Conservation (phyloP, 176 grass and related monocot genomes). For the Rhynchospora pubera region DNA sequence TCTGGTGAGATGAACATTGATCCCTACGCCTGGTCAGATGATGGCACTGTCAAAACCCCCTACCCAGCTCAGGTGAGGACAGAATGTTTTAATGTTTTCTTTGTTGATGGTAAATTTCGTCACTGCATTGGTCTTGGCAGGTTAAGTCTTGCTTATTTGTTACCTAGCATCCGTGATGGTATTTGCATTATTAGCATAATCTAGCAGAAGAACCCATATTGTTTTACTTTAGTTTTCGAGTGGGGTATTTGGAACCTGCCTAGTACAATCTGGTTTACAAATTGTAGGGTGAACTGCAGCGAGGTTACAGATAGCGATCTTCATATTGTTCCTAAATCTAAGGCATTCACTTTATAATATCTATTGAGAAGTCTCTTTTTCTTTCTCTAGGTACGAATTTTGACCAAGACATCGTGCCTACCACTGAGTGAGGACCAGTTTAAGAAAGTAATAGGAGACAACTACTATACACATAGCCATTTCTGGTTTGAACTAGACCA, state of each 20-base stretch:
- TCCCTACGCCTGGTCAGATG: constrained; percentile 77
- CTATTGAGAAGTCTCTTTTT: neutral
- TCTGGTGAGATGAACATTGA: constrained; percentile 70
- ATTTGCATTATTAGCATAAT: neutral
- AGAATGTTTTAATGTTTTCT: constrained; percentile 1
- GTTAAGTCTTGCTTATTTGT: constrained; percentile 5
- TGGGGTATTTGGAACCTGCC: neutral
- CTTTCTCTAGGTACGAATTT: constrained; percentile 51
- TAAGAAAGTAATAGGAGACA: constrained; percentile 61
- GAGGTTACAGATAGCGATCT: neutral
- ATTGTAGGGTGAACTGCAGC: neutral
- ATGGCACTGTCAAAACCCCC: constrained; percentile 50
- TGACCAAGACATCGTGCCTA: constrained; percentile 41
- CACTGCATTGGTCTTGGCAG: neutral
- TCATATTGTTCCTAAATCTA: constrained; percentile 11
- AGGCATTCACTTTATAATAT: neutral
- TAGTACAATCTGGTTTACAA: neutral
- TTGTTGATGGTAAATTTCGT: neutral
- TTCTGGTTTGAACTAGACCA: constrained; percentile 94
- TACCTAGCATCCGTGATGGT: neutral
- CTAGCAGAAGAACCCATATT: neutral
- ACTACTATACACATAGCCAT: constrained; percentile 50
- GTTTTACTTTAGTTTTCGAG: constrained; percentile 4
- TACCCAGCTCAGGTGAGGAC: constrained; percentile 74
- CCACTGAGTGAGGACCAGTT: constrained; percentile 59